Conservation (phyloP, 768 basidiomycete genomes). For the Podaxis carcinomalis region DNA sequence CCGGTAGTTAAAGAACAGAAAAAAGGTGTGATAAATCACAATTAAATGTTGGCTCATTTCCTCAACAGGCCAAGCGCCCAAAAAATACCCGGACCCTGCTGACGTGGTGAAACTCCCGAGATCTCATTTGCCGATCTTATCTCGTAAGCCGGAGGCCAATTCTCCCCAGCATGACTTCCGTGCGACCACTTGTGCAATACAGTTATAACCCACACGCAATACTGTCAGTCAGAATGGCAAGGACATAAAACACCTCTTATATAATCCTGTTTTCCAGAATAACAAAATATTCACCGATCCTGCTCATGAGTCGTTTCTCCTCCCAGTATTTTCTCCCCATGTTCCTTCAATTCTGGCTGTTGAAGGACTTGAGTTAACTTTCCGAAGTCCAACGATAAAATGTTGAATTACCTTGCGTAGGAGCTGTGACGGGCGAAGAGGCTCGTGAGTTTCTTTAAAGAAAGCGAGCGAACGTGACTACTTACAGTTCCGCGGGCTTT, state of each 20-base stretch:
- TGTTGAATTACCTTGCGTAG: conserved; percentile 24
- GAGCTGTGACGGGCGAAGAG: conserved; percentile 20
- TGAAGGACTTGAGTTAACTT: neutral
- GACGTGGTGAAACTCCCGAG: conserved; percentile 1
- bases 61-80: neutral
- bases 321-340: conserved; percentile 49
- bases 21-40: neutral
- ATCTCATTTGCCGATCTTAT: conserved; percentile 15
- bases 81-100: neutral
- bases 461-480: neutral
- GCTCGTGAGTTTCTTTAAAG: neutral
- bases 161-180: too few species aligned
- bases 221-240: too few species aligned
- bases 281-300: conserved; percentile 8
- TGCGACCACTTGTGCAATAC: neutral
- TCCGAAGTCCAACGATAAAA: neutral
- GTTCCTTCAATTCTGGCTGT: conserved; percentile 42
- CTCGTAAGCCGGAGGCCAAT: neutral
- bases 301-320: conserved; percentile 39
- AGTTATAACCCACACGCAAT: neutral
- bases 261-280: neutral
- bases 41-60: conserved; percentile 5
- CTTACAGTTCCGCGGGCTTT: conserved; percentile 42
- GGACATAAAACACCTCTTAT: neutral
- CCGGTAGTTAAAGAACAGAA: neutral